Base-by-base conservation (phyloP, 1,284 basidiomycete species). In the Cryptococcus sp. region DNA sequence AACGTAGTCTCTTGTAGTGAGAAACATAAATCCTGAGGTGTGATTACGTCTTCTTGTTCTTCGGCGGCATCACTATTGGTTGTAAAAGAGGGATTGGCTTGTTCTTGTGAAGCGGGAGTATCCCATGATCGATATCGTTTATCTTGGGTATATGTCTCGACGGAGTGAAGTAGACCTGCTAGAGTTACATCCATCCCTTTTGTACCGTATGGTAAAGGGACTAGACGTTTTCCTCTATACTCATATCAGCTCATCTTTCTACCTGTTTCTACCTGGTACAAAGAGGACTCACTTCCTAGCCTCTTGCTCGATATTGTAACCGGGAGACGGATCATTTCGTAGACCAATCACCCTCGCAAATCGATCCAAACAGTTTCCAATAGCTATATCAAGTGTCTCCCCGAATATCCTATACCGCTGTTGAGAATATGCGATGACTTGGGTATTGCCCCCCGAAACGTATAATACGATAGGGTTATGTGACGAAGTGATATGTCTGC, bases 141-240 rank as follows among this genome's bases (percentile, higher is more conserved):
- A 74, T 93, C 89, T 52, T 76, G 66, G 1, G 90, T 97, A 68
- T 93, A 95, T 0, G 88, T 86, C 78, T 98, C 96, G 5, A 86
- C 84, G 3, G 90, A 86, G 7, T 89, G 88, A 43, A 98, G 79
- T 55, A 99, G 88, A 1, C 96, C 96, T 4, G 93, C 95, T 52
- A 99, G 81, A 61, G 91, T 90, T 59, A 98, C 80, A 73, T 99
- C 96, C 96, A 99, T 99, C 15, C 96, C 96, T 75, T 99, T 99
- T 0, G 95, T 99, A 0, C 94, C 83, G 73, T 98, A 99, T 4
- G 96, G 95, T 49, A 99, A 80, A 0, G 86, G 79, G 0, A 98
- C 74, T 1, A 98, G 78, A 37, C 86, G 84, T 64, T 73, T 76
- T 0, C 81, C 80, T 52, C 79, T 80, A 53, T 1, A n/a, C 13